Conservation (phyloP, 441 rosid species). For the Aquilaria agallochum region DNA sequence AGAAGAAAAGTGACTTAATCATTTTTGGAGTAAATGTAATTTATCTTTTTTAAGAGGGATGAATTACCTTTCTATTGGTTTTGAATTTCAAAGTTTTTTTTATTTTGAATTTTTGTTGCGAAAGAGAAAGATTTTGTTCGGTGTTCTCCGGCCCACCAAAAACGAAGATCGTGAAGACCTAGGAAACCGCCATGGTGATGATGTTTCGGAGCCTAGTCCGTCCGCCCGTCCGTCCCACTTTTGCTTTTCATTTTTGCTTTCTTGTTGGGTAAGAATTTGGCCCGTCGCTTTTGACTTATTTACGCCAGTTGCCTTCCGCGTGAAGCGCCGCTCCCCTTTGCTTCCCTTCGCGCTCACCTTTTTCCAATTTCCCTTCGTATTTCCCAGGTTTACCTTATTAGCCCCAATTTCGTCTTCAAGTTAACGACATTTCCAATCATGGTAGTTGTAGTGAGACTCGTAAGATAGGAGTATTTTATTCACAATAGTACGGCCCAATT, state of each 20-base stretch:
- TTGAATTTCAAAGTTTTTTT: not conserved
- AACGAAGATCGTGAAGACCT: constrained; percentile 20
- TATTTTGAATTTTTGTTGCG: not conserved
- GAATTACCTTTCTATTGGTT: too few relatives aligned
- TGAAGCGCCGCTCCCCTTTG: constrained; percentile 32
- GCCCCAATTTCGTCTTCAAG: too few relatives aligned
- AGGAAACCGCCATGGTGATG: constrained; percentile 24
- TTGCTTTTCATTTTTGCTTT: constrained; percentile 12
- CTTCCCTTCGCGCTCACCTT: not conserved
- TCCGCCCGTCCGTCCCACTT: not conserved
- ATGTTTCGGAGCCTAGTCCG: not conserved
- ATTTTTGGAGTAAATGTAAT: not conserved
- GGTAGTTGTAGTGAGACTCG: too few relatives aligned
- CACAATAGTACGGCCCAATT: too few relatives aligned
- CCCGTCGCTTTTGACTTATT: constrained; percentile 27
- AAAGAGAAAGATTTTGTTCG: not conserved
- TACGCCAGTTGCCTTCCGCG: constrained; percentile 22
- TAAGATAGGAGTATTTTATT: too few relatives aligned
- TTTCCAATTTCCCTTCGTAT: not conserved
- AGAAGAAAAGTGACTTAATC: too few relatives aligned
- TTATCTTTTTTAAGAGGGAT: not conserved
- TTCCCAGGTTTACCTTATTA: constrained; percentile 18
- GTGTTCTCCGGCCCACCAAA: constrained; percentile 22
- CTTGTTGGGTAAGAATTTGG: constrained; percentile 13
- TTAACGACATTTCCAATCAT: too few relatives aligned